Conservation (phyloP, 140 eudicot species). For the Flaveria floridana region DNA sequence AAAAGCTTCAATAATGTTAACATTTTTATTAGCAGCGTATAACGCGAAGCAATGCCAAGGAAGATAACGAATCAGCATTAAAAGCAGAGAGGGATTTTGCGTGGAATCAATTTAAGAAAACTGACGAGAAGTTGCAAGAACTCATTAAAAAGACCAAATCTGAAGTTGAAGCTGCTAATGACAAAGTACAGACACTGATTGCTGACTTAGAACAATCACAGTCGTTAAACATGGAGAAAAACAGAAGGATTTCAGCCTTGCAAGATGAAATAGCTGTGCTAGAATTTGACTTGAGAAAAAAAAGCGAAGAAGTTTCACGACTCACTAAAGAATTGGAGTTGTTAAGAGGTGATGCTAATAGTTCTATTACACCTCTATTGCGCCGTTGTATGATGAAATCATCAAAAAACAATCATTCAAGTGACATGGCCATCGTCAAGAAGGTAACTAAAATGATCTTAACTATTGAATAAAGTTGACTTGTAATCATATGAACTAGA, state of each 20-base stretch:
- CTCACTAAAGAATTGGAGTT: constrained; percentile 51
- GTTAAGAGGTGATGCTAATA: constrained; percentile 39
- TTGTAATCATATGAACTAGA: constrained; percentile 2
- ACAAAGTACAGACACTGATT: constrained; percentile 45
- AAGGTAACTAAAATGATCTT: constrained; percentile 44
- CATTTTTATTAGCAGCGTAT: constrained; percentile 35
- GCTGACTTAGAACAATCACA: constrained; percentile 51
- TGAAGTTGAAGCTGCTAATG: constrained; percentile 54
- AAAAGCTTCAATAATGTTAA: background rate
- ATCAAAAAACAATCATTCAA: constrained; percentile 22
- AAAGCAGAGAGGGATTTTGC: constrained; percentile 73
- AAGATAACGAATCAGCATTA: constrained; percentile 44
- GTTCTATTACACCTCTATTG: constrained; percentile 51
- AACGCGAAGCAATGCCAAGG: constrained; percentile 29
- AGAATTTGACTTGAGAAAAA: constrained; percentile 47
- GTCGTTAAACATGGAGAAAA: constrained; percentile 43
- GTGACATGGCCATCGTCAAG: constrained; percentile 30
- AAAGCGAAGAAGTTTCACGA: constrained; percentile 57
- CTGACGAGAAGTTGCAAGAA: constrained; percentile 46
- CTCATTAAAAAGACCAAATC: constrained; percentile 37
- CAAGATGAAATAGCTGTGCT: constrained; percentile 40
- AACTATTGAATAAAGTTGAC: background rate
- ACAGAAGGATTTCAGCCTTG: constrained; percentile 41
- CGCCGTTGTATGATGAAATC: constrained; percentile 42
- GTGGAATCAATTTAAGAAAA: constrained; percentile 65